Base-by-base conservation (phyloP, 2,329 filamentous ascomycete genomes). In the Boeremia exigua region DNA sequence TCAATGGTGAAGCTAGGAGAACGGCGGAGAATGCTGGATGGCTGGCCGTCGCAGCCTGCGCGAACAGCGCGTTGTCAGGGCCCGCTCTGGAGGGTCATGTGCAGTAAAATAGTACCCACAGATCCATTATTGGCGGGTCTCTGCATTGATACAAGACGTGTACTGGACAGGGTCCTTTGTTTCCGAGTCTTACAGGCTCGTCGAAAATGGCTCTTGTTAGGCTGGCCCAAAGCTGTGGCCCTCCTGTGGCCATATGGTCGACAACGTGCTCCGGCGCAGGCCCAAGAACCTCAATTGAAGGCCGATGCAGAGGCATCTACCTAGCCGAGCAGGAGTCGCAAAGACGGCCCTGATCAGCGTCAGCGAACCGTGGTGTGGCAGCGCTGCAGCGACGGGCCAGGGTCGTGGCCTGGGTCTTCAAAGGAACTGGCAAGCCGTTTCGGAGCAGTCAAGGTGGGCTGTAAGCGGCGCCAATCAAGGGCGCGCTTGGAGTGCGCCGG, bases 21-120 rank as follows among this genome's bases (percentile, higher is more conserved):
- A 56, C 29, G 51, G 49, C 53, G 46, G 46, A 45, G 56, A 45
- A 45, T 48, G 61, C 48, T 67, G 66, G 63, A 66, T 70, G 64
- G 69, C 64, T 40, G 42, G 34, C 30, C 37, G 53, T 47, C 25
- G 37, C 47, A 40, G 47, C 30, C 42, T 43, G 40, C 40, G 50
- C 30, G 23, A 59, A 57, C 54, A 54, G 59, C 43, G 59, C 48
- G 57, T 56, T 61, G 62, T 61, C 60, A 67, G 68, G 69, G 58
- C 56, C 61, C 59, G 46, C 60, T 61, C 59, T 42, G 29, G 48
- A 61, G 52, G 69, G 70, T 74, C 70, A 74, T 73, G 70, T 63
- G 54, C 55, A 54, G 44, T 58, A 47, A 40, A 46, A 23, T 43
- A 46, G 59, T 61, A 59, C 49, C 59, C 60, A 57, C 57, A 42